These are phyloP conservation scores for Zygotorulaspora sp. DNA, from an alignment of 805 yeast genomes.

Conservation along the genomic window DNA sequence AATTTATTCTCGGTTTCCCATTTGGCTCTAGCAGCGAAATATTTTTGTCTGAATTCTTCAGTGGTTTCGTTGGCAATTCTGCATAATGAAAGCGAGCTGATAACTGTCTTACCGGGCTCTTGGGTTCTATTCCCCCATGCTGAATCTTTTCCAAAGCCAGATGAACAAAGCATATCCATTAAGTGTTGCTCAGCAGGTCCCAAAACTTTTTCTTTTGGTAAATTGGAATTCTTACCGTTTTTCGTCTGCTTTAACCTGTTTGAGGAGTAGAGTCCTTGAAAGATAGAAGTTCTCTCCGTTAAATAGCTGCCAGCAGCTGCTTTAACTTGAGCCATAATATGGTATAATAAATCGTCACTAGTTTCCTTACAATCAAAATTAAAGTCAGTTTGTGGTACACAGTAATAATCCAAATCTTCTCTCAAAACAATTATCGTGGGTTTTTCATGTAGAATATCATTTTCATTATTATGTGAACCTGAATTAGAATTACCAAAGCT, in stretches of 20 bases:
- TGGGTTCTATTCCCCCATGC: slow-evolving; percentile 86
- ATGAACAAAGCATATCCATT: slow-evolving; percentile 87
- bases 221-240: slow-evolving; percentile 1
- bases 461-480: slow-evolving; percentile 37
- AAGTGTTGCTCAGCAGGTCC: slow-evolving; percentile 94
- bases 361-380: slow-evolving; percentile 48
- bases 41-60: slow-evolving; percentile 29
- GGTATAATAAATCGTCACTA: slow-evolving; percentile 32
- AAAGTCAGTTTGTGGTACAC: slow-evolving; percentile 52
- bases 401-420: slow-evolving; percentile 91
- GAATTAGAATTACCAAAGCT: slow-evolving; percentile 15
- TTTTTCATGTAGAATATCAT: slow-evolving; percentile 65
- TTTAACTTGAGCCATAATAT: slow-evolving; percentile 63
- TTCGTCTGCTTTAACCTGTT: slow-evolving; percentile 28
- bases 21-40: slow-evolving; percentile 19
- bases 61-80: slow-evolving; percentile 41
- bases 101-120: slow-evolving; percentile 84
- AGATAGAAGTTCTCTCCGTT: slow-evolving; percentile 54
- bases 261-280: slow-evolving; percentile 59
- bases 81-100: slow-evolving; percentile 57
- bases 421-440: slow-evolving; percentile 90
- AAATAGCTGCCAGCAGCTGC: slow-evolving; percentile 66
- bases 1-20: slow-evolving; percentile 23
- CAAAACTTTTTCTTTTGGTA: slow-evolving; percentile 27
- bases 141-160: slow-evolving; percentile 68